These are phyloP conservation scores for Lizanozyma gosingica DNA, from an alignment of 1,139 yeast species.

Conservation along the genomic window DNA sequence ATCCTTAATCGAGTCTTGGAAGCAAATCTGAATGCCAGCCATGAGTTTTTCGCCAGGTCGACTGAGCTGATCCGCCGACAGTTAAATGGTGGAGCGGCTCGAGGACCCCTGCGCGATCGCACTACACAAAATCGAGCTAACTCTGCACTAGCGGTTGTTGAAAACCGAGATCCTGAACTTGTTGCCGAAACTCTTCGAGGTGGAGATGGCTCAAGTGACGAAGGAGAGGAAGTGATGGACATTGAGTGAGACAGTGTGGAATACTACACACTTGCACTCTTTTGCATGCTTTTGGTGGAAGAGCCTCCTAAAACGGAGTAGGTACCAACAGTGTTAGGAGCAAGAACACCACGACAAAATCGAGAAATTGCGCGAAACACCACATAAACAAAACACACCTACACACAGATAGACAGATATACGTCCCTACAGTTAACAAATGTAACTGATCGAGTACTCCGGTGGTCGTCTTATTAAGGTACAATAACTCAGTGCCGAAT, in stretches of 20 bases:
- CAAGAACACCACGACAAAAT: no score
- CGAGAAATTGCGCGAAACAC: no score
- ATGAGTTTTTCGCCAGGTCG: slow-evolving; percentile 17
- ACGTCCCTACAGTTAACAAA: no score
- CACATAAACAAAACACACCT: no score
- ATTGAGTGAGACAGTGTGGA: slow-evolving; percentile 46
- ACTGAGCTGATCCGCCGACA: slow-evolving; percentile 8
- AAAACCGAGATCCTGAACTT: slow-evolving; percentile 18
- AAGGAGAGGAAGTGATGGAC: slow-evolving; percentile 56
- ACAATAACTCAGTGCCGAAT: no score
- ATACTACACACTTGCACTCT: no score
- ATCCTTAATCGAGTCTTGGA: slow-evolving; percentile 74
- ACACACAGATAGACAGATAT: no score
- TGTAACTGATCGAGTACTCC: no score
- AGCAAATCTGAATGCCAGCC: slow-evolving; percentile 35
- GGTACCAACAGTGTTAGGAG: no score
- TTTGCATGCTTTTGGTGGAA: no score
- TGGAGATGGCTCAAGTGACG: slow-evolving; percentile 52
- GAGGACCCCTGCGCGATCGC: neutral
- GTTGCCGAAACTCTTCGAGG: slow-evolving; percentile 35
- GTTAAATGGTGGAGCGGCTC: slow-evolving; percentile 1
- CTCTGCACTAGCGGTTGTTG: slow-evolving; percentile 9
- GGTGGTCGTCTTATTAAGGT: no score
- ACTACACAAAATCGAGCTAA: slow-evolving; percentile 5
- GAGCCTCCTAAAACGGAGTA: no score